Evolutionary conservation across 768 basidiomycete species (phyloP).

Genomic region (Hericium rajendrae): DNA sequence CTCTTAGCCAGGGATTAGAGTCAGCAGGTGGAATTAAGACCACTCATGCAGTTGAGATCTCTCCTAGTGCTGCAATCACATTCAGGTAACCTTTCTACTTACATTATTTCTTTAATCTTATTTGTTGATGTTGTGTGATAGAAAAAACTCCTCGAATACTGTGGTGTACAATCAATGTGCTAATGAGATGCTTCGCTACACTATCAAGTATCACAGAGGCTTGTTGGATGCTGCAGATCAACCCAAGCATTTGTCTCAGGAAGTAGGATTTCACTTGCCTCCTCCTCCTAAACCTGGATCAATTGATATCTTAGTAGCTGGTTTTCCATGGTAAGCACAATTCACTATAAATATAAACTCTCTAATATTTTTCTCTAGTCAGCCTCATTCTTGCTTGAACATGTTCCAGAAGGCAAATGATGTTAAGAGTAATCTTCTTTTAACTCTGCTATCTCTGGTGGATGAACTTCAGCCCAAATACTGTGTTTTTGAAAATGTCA

Average conservation of each 20-base stretch:
- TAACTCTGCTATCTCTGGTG: slow-evolving; percentile 42
- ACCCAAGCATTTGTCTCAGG: slow-evolving; percentile 32
- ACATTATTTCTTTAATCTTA: not conserved
- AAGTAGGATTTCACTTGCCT: slow-evolving; percentile 25
- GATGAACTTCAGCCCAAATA: slow-evolving; percentile 32
- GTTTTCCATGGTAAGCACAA: slow-evolving; percentile 61
- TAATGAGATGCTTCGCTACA: slow-evolving; percentile 50
- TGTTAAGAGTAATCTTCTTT: slow-evolving; percentile 55
- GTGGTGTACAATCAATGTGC: slow-evolving; percentile 64
- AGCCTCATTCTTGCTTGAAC: slow-evolving; percentile 65
- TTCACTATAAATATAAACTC: not conserved
- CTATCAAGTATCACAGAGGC: slow-evolving; percentile 40
- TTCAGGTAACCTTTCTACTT: slow-evolving; percentile 34
- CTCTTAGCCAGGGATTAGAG: slow-evolving; percentile 52
- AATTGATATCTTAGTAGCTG: slow-evolving; percentile 54
- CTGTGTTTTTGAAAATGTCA: slow-evolving; percentile 41
- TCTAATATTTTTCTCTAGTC: slow-evolving; percentile 32
- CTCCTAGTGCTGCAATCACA: slow-evolving; percentile 66
- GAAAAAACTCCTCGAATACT: slow-evolving; percentile 42
- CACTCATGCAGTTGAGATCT: slow-evolving; percentile 61
- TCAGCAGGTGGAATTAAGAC: slow-evolving; percentile 42
- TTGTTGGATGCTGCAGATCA: slow-evolving; percentile 19
- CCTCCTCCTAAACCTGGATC: slow-evolving; percentile 39
- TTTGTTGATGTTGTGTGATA: slow-evolving; percentile 17
- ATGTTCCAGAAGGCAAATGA: slow-evolving; percentile 63